Evolutionary conservation across 1,284 basidiomycete species (phyloP).

Genomic region (Boletus albobrunnescens): DNA sequence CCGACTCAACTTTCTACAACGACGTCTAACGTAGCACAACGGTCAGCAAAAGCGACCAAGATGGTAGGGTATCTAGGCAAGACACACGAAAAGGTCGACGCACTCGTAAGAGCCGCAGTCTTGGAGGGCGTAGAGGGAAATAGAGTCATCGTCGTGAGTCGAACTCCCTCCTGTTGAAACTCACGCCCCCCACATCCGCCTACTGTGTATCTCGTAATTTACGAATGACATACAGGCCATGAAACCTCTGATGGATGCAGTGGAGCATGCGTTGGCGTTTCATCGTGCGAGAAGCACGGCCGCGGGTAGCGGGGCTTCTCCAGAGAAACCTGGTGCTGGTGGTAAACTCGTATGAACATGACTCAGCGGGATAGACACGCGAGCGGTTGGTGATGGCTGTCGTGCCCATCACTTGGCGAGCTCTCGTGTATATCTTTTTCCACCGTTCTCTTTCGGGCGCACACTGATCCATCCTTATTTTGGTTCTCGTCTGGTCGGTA

Average conservation of each 20-base stretch:
- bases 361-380: no score
- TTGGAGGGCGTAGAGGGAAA: conserved; percentile 59
- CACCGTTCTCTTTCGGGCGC: neutral
- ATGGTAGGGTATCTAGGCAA: conserved; percentile 80
- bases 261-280: conserved; percentile 70
- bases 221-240: conserved; percentile 54
- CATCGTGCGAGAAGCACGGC: conserved; percentile 38
- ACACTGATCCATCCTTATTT: neutral
- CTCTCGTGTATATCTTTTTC: neutral
- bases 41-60: conserved; percentile 72
- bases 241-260: conserved; percentile 75
- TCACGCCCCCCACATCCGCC: neutral
- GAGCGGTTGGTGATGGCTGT: neutral
- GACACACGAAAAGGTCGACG: conserved; percentile 78
- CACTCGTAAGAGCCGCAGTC: conserved; percentile 64
- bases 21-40: conserved; percentile 53
- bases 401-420: neutral
- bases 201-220: conserved; percentile 1
- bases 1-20: conserved; percentile 52
- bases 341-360: conserved; percentile 11
- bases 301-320: conserved; percentile 1
- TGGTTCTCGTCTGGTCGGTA: neutral
- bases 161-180: no score
- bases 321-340: conserved; percentile 10
- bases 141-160: conserved; percentile 64